Conservation (phyloP, 2,329 filamentous ascomycete species). For the Hypoxylon sp. region DNA sequence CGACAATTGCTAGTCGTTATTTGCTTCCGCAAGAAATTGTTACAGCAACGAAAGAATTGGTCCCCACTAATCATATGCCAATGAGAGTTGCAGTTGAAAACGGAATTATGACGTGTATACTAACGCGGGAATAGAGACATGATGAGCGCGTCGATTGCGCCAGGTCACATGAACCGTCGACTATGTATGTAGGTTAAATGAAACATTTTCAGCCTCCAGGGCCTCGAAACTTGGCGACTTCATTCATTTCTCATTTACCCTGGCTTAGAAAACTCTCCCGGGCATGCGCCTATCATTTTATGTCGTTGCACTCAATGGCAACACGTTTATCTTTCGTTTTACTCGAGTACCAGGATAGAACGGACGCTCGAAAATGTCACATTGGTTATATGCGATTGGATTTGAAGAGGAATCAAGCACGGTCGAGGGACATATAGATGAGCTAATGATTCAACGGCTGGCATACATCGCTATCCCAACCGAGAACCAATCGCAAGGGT, state of each 20-base stretch:
- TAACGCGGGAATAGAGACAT: background rate
- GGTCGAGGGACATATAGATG: background rate
- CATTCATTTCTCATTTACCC: background rate
- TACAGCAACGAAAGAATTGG: background rate
- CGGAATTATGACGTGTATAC: background rate
- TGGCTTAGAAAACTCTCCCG: background rate
- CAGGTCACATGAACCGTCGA: conserved; percentile 28
- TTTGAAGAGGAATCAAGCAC: background rate
- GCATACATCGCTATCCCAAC: background rate
- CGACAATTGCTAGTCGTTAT: conserved; percentile 4
- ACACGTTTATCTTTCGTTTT: background rate
- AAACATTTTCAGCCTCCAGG: conserved; percentile 12
- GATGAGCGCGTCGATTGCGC: conserved; percentile 13
- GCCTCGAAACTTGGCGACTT: background rate
- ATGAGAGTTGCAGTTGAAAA: background rate
- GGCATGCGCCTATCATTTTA: background rate
- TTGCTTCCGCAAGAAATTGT: background rate
- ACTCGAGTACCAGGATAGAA: background rate
- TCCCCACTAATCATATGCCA: background rate
- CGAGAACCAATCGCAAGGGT: background rate
- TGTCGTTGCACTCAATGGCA: background rate
- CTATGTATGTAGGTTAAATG: conserved; percentile 27
- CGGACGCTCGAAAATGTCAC: background rate
- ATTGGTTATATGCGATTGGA: no score
- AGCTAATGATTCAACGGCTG: background rate